phyloP scores from a whole-genome alignment of 352 stramenopile genomes.

The Synura sp. region DNA sequence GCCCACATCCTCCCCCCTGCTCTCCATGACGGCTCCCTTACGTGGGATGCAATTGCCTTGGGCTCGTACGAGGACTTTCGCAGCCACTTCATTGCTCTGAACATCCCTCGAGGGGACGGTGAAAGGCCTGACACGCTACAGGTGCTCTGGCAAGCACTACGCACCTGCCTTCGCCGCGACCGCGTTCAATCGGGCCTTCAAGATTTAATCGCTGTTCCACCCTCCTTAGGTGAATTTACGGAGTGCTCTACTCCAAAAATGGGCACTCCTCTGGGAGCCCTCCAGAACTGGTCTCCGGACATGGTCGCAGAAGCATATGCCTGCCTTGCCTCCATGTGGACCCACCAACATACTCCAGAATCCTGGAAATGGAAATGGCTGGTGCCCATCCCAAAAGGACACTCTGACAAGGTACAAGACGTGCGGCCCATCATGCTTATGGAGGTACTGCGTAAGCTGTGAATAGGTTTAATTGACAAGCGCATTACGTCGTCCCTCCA shows the following conservation, averaged over 20 bases:
- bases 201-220: no score
- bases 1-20: no score
- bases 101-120: neutral
- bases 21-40: no score
- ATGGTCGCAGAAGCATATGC: neutral
- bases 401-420: constrained; percentile 2
- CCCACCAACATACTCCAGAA: no score
- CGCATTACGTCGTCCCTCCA: constrained; percentile 9
- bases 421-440: no score
- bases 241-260: neutral
- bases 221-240: neutral
- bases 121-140: neutral
- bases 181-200: no score
- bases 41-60: no score
- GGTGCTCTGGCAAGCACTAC: neutral
- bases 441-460: constrained; percentile 14
- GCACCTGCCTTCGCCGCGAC: neutral
- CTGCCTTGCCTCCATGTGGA: no score
- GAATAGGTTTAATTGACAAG: neutral
- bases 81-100: no score
- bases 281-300: neutral
- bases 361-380: no score
- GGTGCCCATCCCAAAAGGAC: no score
- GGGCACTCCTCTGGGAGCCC: neutral
- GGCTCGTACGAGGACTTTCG: no score